Percentiles rank a stretch among this genome's conserved stretches.
Conservation (phyloP, 768 basidiomycete species). For the Lactarius indigo region DNA sequence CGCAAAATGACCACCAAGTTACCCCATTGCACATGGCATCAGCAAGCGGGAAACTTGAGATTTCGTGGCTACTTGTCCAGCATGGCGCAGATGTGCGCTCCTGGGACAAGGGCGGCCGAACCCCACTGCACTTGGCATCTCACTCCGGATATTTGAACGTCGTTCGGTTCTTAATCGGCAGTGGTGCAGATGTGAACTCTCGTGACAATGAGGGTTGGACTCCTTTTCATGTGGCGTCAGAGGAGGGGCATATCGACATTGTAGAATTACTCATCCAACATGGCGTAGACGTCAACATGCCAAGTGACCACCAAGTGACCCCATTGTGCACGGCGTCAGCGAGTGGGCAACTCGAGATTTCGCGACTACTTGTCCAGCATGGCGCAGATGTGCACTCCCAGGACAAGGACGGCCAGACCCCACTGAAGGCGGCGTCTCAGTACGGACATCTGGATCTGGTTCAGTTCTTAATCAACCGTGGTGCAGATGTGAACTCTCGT, state of each 20-base stretch:
- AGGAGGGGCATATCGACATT: neutral
- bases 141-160: neutral
- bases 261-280: neutral
- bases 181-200: neutral
- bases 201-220: rapidly evolving
- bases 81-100: neutral
- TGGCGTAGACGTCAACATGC: too few species aligned
- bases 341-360: too few species aligned
- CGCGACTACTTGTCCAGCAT: too few species aligned
- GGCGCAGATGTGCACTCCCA: too few species aligned
- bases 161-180: neutral
- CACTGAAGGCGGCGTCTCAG: rapidly evolving
- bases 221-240: neutral
- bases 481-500: too few species aligned
- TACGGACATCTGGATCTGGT: too few species aligned
- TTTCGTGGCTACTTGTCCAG: neutral
- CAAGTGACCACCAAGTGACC: too few species aligned
- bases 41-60: neutral
- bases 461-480: too few species aligned
- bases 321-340: neutral
- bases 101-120: rapidly evolving
- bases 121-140: neutral
- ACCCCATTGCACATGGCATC: neutral
- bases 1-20: neutral
- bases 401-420: rapidly evolving